These are phyloP conservation scores for Aphanomyces stellatus DNA, from an alignment of 352 stramenopile species.

Conservation along the genomic window DNA sequence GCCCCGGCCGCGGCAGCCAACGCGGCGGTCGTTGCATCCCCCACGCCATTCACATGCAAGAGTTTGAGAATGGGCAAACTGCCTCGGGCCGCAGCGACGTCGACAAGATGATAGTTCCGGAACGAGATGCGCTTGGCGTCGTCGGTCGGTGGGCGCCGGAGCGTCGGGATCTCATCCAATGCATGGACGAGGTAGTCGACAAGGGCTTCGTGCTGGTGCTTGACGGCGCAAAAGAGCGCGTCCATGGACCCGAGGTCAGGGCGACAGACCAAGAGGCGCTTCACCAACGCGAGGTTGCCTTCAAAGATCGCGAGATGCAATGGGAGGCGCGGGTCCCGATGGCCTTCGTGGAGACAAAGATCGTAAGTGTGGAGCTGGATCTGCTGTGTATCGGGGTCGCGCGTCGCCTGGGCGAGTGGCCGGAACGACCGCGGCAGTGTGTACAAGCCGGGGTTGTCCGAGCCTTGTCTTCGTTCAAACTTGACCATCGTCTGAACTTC, in stretches of 20 bases:
- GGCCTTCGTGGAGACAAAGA: not conserved
- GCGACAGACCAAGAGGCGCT: not conserved
- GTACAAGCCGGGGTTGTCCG: not conserved
- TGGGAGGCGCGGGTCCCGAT: not conserved
- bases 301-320: constrained; percentile 19
- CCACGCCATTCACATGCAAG: not conserved
- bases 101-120: not conserved
- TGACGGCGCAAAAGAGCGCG: not conserved
- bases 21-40: not conserved
- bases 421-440: not conserved
- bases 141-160: not conserved
- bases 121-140: not conserved
- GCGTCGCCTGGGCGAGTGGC: not conserved
- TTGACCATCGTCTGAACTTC: not conserved
- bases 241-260: not conserved
- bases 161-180: not conserved
- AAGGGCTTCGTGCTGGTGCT: not conserved
- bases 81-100: not conserved
- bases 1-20: not conserved
- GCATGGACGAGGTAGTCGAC: not conserved
- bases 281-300: not conserved
- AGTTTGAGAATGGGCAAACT: not conserved
- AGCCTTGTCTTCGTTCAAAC: not conserved
- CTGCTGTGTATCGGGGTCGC: not conserved
- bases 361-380: not conserved